Evolutionary conservation across 2,329 filamentous ascomycete genomes (phyloP).

Genomic region (Xylariales sp.): DNA sequence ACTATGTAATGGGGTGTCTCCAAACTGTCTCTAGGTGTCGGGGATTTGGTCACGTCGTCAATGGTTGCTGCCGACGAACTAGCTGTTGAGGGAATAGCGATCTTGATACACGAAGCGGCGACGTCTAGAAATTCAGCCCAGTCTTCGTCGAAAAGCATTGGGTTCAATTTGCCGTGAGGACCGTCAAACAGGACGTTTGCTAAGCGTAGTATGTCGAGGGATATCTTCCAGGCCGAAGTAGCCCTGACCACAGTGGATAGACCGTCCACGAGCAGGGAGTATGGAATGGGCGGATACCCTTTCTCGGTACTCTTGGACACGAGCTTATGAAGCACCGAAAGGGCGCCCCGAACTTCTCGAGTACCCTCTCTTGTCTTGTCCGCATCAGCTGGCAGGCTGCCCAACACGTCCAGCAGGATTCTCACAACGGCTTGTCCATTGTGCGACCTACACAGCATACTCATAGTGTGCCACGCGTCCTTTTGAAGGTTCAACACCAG

Average conservation of each 20-base stretch:
- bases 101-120: slow-evolving; percentile 48
- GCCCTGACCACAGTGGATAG: slow-evolving; percentile 45
- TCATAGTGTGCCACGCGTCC: slow-evolving; percentile 64
- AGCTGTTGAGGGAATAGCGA: too few species aligned
- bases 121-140: slow-evolving; percentile 59
- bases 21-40: slow-evolving; percentile 22
- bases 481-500: slow-evolving; percentile 57
- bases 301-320: slow-evolving; percentile 55
- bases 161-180: slow-evolving; percentile 47
- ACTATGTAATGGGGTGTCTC: slow-evolving; percentile 35
- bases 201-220: slow-evolving; percentile 43
- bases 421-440: slow-evolving; percentile 66
- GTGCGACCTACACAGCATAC: slow-evolving; percentile 68
- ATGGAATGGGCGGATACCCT: slow-evolving; percentile 56
- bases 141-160: slow-evolving; percentile 59
- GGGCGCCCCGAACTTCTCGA: slow-evolving; percentile 56
- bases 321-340: slow-evolving; percentile 59
- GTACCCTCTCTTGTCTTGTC: slow-evolving; percentile 45
- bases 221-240: slow-evolving; percentile 40
- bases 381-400: slow-evolving; percentile 40
- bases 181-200: slow-evolving; percentile 53
- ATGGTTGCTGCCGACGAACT: slow-evolving; percentile 15
- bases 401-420: slow-evolving; percentile 59
- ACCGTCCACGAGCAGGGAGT: slow-evolving; percentile 54
- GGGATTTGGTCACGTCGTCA: slow-evolving; percentile 17